These are phyloP conservation scores for Boletus eberwhitei DNA, from an alignment of 768 basidiomycete genomes.

Conservation along the genomic window DNA sequence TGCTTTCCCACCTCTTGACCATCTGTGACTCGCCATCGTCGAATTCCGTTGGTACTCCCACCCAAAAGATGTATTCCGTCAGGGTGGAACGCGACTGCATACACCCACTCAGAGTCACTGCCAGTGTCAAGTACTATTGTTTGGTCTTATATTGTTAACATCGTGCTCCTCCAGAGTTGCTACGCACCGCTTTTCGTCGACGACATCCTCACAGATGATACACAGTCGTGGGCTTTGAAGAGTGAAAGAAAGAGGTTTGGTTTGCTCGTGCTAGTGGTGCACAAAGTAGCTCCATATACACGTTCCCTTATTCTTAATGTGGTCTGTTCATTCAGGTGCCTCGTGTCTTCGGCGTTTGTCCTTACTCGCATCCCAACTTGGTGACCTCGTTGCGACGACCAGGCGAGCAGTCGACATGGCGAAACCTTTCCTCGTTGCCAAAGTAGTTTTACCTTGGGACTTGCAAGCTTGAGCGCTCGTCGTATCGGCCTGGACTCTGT, in stretches of 20 bases:
- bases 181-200: not conserved
- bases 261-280: too few species aligned
- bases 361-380: too few species aligned
- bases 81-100: not conserved
- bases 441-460: too few species aligned
- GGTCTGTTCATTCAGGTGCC: too few species aligned
- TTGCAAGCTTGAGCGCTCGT: too few species aligned
- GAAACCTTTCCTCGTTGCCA: not conserved
- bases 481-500: too few species aligned
- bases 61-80: not conserved
- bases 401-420: not conserved
- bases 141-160: not conserved
- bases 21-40: not conserved
- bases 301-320: too few species aligned
- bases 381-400: not conserved
- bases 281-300: too few species aligned
- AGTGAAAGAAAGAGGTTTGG: too few species aligned
- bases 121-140: too few species aligned
- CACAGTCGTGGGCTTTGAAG: not conserved
- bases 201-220: not conserved
- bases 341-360: not conserved
- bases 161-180: not conserved
- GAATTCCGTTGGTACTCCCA: not conserved
- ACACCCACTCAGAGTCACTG: not conserved
- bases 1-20: not conserved